Percentiles rank a stretch among this genome's conserved stretches.
Evolutionary conservation across 1,284 basidiomycete genomes (phyloP).

Genomic region (Tausonia pullulans): DNA sequence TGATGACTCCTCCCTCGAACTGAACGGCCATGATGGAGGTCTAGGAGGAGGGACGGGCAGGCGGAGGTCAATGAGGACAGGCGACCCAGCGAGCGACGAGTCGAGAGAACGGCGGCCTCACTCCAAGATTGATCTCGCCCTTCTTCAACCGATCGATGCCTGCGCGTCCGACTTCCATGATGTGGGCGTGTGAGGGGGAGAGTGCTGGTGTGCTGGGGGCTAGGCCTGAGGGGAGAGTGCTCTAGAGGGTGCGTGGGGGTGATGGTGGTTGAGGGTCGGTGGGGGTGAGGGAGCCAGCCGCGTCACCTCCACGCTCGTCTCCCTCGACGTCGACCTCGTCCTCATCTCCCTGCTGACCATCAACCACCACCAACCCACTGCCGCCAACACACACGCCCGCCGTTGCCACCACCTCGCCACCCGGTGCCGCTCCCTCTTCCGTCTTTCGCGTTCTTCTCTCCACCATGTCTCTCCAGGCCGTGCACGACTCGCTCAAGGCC

Average conservation of each 20-base stretch:
- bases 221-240: no score
- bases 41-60: slow-evolving; percentile 35
- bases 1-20: slow-evolving; percentile 86
- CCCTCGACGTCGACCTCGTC: neutral
- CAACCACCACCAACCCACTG: neutral
- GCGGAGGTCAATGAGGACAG: neutral
- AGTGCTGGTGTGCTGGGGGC: no score
- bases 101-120: slow-evolving; percentile 38
- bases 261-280: slow-evolving; percentile 18
- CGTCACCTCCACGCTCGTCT: neutral
- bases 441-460: neutral
- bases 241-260: no score
- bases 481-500: neutral
- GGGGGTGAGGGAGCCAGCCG: slow-evolving; percentile 20
- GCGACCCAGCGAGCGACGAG: neutral
- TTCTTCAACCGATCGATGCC: slow-evolving; percentile 55
- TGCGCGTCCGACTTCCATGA: slow-evolving; percentile 62
- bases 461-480: slow-evolving; percentile 1
- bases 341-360: neutral
- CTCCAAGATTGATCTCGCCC: slow-evolving; percentile 89
- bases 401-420: neutral
- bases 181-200: slow-evolving; percentile 19
- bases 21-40: slow-evolving; percentile 99
- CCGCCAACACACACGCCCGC: neutral
- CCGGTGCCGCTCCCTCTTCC: no score